Conservation (phyloP, 345 rosid genomes). For the Eucalyptus leucophloia region DNA sequence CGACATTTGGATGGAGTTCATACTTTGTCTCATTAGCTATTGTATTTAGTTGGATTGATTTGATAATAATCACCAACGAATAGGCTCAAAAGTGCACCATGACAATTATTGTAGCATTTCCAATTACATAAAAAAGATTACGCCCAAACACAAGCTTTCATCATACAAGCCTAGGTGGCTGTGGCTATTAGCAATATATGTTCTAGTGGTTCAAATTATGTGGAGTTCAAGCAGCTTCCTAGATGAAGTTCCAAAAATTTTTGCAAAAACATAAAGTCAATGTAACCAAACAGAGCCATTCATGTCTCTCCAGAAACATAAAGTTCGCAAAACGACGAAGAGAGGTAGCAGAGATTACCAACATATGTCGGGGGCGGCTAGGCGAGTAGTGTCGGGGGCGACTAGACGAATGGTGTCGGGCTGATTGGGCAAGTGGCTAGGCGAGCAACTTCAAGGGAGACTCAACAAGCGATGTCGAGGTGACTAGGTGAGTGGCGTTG, state of each 20-base stretch:
- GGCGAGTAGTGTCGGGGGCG: fast-evolving
- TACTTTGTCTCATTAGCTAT: not conserved
- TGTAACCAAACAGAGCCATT: too few species aligned
- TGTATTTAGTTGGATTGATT: not conserved
- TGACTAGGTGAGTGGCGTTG: too few species aligned
- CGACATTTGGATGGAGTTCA: not conserved
- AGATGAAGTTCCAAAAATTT: not conserved
- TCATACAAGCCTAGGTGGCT: not conserved
- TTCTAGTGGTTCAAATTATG: not conserved
- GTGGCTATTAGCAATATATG: not conserved
- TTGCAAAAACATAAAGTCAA: too few species aligned
- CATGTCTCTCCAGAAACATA: too few species aligned
- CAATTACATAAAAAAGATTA: not conserved
- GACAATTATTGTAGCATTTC: not conserved
- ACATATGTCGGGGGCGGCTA: too few species aligned
- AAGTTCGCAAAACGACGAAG: too few species aligned
- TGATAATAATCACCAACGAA: not conserved
- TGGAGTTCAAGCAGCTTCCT: not conserved
- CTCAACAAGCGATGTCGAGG: too few species aligned
- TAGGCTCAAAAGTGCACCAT: not conserved
- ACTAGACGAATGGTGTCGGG: too few species aligned
- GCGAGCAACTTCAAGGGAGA: too few species aligned
- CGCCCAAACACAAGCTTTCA: not conserved
- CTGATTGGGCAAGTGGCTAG: too few species aligned
- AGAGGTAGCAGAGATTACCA: too few species aligned